These are phyloP conservation scores for Verbena officinalis DNA, from an alignment of 257 asterid genomes.

Conservation along the genomic window DNA sequence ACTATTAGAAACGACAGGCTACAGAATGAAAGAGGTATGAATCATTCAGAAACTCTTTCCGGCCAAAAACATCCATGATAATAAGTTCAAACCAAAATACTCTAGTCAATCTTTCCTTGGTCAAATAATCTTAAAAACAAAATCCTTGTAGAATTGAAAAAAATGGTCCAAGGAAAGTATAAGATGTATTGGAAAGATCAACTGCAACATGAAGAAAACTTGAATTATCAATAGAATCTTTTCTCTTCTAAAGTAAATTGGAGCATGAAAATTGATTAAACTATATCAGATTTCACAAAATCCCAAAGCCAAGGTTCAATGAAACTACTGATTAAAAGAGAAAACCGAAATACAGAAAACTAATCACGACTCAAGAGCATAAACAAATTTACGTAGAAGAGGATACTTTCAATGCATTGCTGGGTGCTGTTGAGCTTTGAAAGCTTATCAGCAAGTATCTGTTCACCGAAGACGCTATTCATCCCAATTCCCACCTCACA, in stretches of 20 bases:
- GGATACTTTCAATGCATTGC: slow-evolving; percentile 96
- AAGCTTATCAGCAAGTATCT: slow-evolving; percentile 88
- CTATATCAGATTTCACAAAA: slow-evolving; percentile 1
- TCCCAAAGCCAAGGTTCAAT: not conserved
- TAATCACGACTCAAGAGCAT: not conserved
- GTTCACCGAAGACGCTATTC: slow-evolving; percentile 75
- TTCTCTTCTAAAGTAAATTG: not conserved
- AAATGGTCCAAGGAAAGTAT: not conserved
- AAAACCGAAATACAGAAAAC: not conserved
- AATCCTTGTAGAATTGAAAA: not conserved
- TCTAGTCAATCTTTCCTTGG: not conserved
- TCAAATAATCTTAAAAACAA: not conserved
- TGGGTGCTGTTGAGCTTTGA: slow-evolving; percentile 87
- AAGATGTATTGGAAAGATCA: not conserved
- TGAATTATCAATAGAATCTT: not conserved
- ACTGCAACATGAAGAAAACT: slow-evolving; percentile 4
- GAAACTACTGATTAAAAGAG: not conserved
- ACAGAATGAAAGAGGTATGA: not conserved
- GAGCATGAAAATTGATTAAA: slow-evolving; percentile 3
- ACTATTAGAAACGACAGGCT: not conserved
- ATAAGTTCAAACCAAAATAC: not conserved
- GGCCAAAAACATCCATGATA: not conserved
- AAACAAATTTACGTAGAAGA: slow-evolving; percentile 22
- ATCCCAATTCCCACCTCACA: slow-evolving; percentile 56
- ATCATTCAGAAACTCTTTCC: not conserved